Evolutionary conservation across 306 rosid species (phyloP).

Genomic region (Cucurbita argyrosperma): DNA sequence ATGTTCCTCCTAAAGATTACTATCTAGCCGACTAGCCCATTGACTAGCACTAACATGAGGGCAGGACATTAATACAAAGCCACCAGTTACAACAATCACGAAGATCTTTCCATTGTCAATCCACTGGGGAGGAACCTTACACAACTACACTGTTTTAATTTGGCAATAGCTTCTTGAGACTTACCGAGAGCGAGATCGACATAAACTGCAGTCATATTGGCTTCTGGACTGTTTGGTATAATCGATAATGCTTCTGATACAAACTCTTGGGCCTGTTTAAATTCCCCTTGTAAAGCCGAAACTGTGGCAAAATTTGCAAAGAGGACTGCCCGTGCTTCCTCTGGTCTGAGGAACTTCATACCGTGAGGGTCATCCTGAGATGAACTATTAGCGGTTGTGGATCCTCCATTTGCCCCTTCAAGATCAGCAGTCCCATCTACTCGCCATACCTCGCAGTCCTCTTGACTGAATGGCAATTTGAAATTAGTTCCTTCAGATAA

Average conservation of each 20-base stretch:
- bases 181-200: constrained; percentile 68
- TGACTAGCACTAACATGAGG: constrained; percentile 41
- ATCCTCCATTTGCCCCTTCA: constrained; percentile 62
- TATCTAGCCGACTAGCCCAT: constrained; percentile 43
- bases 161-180: constrained; percentile 66
- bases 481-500: constrained; percentile 47
- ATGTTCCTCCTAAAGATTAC: constrained; percentile 72
- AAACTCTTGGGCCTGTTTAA: constrained; percentile 50
- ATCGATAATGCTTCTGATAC: constrained; percentile 55
- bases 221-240: constrained; percentile 63
- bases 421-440: constrained; percentile 37
- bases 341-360: constrained; percentile 63
- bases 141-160: constrained; percentile 62
- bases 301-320: constrained; percentile 68
- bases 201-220: constrained; percentile 64
- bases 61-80: constrained; percentile 26
- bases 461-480: constrained; percentile 66
- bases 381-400: constrained; percentile 30
- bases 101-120: constrained; percentile 47
- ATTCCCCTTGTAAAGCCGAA: constrained; percentile 69
- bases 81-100: constrained; percentile 50
- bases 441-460: constrained; percentile 59
- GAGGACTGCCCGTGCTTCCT: constrained; percentile 66
- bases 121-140: constrained; percentile 53
- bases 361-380: constrained; percentile 28